phyloP scores from a whole-genome alignment of 179 eudicot genomes.

The Corrigiola litoralis region DNA sequence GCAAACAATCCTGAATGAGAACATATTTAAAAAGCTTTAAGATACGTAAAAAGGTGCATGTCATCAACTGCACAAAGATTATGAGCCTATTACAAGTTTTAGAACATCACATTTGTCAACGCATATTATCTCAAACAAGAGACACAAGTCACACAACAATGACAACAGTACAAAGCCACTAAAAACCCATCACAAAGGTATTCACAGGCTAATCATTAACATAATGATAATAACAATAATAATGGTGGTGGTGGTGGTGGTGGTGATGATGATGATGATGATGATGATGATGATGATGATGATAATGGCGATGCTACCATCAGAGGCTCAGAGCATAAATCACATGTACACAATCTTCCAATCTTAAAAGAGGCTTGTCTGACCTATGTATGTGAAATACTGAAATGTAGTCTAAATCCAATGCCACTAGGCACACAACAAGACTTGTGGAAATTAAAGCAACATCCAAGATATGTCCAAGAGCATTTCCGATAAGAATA shows the following conservation, averaged over 20 bases:
- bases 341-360: neutral
- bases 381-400: neutral
- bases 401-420: neutral
- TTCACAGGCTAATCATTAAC: no score
- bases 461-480: neutral
- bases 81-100: neutral
- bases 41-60: neutral
- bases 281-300: no score
- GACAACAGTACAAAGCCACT: no score
- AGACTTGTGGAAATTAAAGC: neutral
- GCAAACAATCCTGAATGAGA: slow-evolving; percentile 53
- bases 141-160: no score
- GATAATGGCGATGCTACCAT: neutral
- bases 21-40: neutral
- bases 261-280: no score
- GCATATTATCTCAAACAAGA: no score
- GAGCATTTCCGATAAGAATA: neutral
- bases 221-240: no score
- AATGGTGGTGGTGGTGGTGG: no score
- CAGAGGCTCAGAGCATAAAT: neutral
- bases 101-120: neutral
- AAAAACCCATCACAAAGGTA: no score
- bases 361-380: neutral
- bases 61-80: neutral
- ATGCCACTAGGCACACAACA: neutral